Conservation (phyloP, 441 rosid genomes). For the Syzygium syzygioides region DNA sequence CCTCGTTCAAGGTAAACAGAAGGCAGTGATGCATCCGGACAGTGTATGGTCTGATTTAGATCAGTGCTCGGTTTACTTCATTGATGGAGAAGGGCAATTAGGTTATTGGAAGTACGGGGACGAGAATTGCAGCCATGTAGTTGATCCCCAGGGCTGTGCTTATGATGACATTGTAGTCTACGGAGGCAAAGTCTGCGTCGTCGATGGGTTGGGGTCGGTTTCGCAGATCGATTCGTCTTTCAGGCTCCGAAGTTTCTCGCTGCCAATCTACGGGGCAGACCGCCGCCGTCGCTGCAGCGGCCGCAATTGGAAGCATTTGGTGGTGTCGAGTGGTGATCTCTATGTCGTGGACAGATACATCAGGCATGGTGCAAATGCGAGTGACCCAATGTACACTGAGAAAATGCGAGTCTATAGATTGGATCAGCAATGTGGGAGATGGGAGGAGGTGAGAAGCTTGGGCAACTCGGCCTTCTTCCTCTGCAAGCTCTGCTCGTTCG, state of each 20-base stretch:
- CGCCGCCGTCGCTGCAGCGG: background rate
- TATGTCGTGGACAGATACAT: conserved; percentile 17
- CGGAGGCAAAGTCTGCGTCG: conserved; percentile 16
- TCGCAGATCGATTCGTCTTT: conserved; percentile 21
- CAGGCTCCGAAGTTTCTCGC: conserved; percentile 17
- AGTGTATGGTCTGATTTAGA: background rate
- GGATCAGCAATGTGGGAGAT: conserved; percentile 8
- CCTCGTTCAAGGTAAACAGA: background rate
- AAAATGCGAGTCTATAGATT: conserved; percentile 7
- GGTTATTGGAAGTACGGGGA: background rate
- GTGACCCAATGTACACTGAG: background rate
- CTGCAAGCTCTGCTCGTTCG: conserved; percentile 11
- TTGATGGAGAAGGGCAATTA: background rate
- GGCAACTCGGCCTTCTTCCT: conserved; percentile 10
- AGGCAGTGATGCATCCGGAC: conserved; percentile 8
- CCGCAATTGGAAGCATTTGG: background rate
- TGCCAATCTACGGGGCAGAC: conserved; percentile 3
- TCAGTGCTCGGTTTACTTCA: background rate
- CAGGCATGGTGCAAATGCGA: background rate
- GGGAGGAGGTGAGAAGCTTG: conserved; percentile 8
- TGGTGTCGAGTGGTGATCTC: conserved; percentile 29
- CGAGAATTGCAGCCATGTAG: background rate
- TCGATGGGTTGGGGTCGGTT: conserved; percentile 18
- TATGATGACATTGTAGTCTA: conserved; percentile 14
- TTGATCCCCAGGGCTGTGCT: background rate